phyloP scores from a whole-genome alignment of 371 early-diverging fungal species.

The Mucor plumbeus region DNA sequence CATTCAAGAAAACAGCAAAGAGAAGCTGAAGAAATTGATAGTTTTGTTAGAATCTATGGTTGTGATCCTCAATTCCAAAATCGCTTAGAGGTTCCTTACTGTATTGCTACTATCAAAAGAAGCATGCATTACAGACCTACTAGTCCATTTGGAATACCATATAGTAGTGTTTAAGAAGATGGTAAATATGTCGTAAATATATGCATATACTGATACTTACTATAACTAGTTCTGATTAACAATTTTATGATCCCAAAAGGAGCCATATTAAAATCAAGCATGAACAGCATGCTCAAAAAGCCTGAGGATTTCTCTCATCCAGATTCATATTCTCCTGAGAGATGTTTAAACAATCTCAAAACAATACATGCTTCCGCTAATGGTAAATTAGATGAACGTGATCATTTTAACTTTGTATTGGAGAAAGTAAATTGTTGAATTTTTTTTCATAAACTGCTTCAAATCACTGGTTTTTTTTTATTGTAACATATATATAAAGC shows the following conservation, averaged over 20 bases:
- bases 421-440: slow-evolving; percentile 15
- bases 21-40: slow-evolving; percentile 17
- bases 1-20: slow-evolving; percentile 18
- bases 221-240: background rate
- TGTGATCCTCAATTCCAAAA: slow-evolving; percentile 17
- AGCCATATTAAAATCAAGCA: slow-evolving; percentile 8
- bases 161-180: slow-evolving; percentile 11
- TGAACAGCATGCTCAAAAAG: slow-evolving; percentile 21
- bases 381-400: slow-evolving; percentile 19
- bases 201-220: background rate
- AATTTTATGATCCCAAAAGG: slow-evolving; percentile 23
- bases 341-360: slow-evolving; percentile 19
- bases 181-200: slow-evolving; percentile 7
- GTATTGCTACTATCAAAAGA: slow-evolving; percentile 22
- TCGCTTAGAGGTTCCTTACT: slow-evolving; percentile 15
- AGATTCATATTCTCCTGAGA: slow-evolving; percentile 18
- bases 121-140: slow-evolving; percentile 16
- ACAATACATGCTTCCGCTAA: slow-evolving; percentile 20
- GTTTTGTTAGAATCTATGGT: slow-evolving; percentile 1
- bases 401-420: slow-evolving; percentile 29
- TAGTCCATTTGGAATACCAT: slow-evolving; percentile 18
- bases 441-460: too few species aligned
- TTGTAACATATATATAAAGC: too few species aligned
- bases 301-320: slow-evolving; percentile 17
- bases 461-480: too few species aligned